These are phyloP conservation scores for Mytilinidion resinicola DNA, from an alignment of 495 filamentous ascomycete species.

Conservation along the genomic window DNA sequence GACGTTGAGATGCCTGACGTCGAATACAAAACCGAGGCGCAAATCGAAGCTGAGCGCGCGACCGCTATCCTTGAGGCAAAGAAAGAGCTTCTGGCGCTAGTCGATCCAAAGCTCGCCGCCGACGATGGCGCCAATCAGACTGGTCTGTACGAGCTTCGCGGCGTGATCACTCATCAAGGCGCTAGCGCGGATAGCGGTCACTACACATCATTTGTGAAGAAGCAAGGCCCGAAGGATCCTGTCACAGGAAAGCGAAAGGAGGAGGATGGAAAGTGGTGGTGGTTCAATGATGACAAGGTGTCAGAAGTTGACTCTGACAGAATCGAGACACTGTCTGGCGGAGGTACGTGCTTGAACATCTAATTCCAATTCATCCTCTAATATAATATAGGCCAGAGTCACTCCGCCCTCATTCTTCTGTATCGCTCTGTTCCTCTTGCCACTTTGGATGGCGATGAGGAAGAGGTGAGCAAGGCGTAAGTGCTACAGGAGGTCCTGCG, in stretches of 20 bases:
- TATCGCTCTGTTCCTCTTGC: constrained; percentile 77
- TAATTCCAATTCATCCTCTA: background rate
- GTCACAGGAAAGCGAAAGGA: constrained; percentile 63
- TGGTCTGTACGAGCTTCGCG: constrained; percentile 88
- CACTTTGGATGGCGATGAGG: constrained; percentile 43
- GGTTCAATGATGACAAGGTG: constrained; percentile 99
- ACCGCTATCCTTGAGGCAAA: constrained; percentile 68
- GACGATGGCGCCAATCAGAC: constrained; percentile 85
- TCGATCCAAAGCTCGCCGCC: constrained; percentile 61
- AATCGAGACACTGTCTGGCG: constrained; percentile 82
- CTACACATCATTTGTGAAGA: constrained; percentile 97
- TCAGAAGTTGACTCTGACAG: constrained; percentile 86
- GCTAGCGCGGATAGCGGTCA: constrained; percentile 95
- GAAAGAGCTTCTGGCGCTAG: constrained; percentile 71
- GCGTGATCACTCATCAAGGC: constrained; percentile 95
- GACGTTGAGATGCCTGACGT: constrained; percentile 66
- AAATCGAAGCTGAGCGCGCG: constrained; percentile 76
- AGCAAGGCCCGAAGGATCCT: constrained; percentile 60
- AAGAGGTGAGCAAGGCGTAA: constrained; percentile 7
- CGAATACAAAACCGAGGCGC: constrained; percentile 86
- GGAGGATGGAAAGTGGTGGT: constrained; percentile 97
- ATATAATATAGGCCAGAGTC: constrained; percentile 62
- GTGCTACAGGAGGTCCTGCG: background rate
- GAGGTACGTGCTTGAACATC: constrained; percentile 52
- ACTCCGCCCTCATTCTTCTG: constrained; percentile 87